Evolutionary conservation across 2,329 filamentous ascomycete species (phyloP), one percentile per base, ranked within the genome.

Genomic region (Chaetomium sp.): DNA sequence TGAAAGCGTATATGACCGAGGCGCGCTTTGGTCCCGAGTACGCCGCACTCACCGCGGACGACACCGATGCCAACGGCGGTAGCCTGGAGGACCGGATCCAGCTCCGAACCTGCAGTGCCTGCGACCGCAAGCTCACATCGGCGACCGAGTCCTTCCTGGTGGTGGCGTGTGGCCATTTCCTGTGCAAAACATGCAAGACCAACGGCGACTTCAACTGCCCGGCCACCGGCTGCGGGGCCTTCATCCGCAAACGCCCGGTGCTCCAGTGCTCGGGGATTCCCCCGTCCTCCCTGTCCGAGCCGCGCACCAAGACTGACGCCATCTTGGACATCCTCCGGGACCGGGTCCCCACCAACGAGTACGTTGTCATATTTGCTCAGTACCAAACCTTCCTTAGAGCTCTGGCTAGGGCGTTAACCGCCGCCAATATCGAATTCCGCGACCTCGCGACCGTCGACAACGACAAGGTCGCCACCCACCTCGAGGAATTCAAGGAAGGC

Each of bases 331-430:
- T 67, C 7, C 57, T 71, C 49, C 49, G 57, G 38, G 52, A 54
- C 5, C 35, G 55, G 12, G 62, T 70, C 19, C 51, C 60, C 0
- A 12, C 38, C 0, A 53, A 64, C 2, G 67, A 70, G 5, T 57
- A 61, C 9, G 65, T 70, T 5, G 58, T 76, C 2, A 51, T 76
- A 5, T 77, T 77, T 56, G 68, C 66, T 1, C 71, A 74, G 49
- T 69, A 69, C 49, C 38, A 63, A 0, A 48, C 53, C 9, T 62
- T 75, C 33, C 61, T 68, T 45, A 32, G 57, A 0, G 62, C 69
- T 12, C 56, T 74, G 1, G 52, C 58, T 12, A 12, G 14, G 33
- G 43, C 52, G 3, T 57, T 62, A 40, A n/a, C 7, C 5, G 4
- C n/a, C 1, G 27, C 49, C 6, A 40, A n/a, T 1, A 12, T 56